Conservation (phyloP, 148 eudicot species). For the Diospyros kaki region DNA sequence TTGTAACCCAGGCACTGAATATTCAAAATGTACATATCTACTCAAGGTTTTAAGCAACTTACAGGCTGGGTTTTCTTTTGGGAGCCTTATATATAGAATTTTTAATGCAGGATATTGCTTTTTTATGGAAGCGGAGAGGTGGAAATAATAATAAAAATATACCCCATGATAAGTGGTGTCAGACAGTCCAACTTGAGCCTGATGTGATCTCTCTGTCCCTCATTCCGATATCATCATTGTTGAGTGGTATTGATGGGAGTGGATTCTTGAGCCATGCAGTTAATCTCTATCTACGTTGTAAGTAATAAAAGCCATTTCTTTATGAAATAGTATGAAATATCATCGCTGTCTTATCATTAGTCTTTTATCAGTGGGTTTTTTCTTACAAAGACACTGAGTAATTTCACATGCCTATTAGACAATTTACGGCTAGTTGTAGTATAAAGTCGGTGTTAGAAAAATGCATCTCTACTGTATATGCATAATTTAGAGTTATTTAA, state of each 20-base stretch:
- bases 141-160: no score
- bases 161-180: conserved; percentile 38
- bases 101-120: no score
- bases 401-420: not conserved
- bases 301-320: conserved; percentile 11
- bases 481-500: no score
- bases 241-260: conserved; percentile 45
- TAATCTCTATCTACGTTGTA: conserved; percentile 53
- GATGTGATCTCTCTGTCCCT: conserved; percentile 50
- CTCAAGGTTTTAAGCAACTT: no score
- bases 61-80: no score
- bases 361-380: not conserved
- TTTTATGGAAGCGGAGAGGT: no score
- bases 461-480: no score
- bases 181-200: conserved; percentile 36
- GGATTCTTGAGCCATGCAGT: conserved; percentile 53
- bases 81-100: no score
- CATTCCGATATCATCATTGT: conserved; percentile 47
- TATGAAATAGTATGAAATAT: not conserved
- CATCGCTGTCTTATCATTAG: not conserved
- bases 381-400: not conserved
- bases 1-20: no score
- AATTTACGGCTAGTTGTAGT: not conserved
- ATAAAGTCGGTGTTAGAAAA: not conserved
- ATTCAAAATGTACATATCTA: no score